A percentile compares a stretch with the other conserved stretches of the same genome.
phyloP scores from a whole-genome alignment of 805 yeast genomes.

The Komagataella ulmi region DNA sequence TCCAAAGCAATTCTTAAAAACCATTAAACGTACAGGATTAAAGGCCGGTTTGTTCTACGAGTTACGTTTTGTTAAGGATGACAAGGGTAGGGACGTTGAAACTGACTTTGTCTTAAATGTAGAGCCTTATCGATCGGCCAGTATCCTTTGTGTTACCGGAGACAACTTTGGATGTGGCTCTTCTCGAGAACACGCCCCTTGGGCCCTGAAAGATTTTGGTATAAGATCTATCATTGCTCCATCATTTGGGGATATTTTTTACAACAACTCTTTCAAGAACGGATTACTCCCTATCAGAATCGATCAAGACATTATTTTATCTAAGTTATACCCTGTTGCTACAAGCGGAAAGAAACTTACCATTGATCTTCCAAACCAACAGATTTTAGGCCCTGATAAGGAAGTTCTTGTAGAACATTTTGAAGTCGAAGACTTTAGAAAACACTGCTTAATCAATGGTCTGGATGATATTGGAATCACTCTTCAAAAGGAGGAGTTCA shows the following conservation, averaged over 20 bases:
- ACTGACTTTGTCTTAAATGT: conserved; percentile 90
- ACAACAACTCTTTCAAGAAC: conserved; percentile 93
- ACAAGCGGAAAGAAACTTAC: conserved; percentile 56
- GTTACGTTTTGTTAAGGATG: conserved; percentile 59
- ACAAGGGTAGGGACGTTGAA: conserved; percentile 54
- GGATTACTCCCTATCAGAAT: conserved; percentile 88
- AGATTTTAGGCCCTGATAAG: conserved; percentile 51
- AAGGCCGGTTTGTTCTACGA: conserved; percentile 84
- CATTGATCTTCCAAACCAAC: conserved; percentile 80
- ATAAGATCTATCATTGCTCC: conserved; percentile 94
- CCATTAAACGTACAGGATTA: conserved; percentile 95
- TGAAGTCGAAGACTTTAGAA: conserved; percentile 84
- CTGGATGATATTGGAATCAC: conserved; percentile 96
- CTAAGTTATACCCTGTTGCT: conserved; percentile 72
- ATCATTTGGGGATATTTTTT: conserved; percentile 95
- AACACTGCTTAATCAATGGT: conserved; percentile 89
- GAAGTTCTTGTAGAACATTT: conserved; percentile 72
- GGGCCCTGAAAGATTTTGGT: conserved; percentile 98
- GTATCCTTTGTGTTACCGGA: conserved; percentile 83
- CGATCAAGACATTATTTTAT: conserved; percentile 61
- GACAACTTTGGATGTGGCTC: conserved; percentile 99
- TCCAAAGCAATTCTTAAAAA: conserved; percentile 96
- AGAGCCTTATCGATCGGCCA: conserved; percentile 68
- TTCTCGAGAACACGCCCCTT: conserved; percentile 98
- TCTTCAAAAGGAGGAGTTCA: conserved; percentile 73